Percentiles rank a stretch among this genome's conserved stretches.
These are phyloP conservation scores for Moesziomyces sp. DNA, from an alignment of 1,284 basidiomycete species.

Conservation along the genomic window DNA sequence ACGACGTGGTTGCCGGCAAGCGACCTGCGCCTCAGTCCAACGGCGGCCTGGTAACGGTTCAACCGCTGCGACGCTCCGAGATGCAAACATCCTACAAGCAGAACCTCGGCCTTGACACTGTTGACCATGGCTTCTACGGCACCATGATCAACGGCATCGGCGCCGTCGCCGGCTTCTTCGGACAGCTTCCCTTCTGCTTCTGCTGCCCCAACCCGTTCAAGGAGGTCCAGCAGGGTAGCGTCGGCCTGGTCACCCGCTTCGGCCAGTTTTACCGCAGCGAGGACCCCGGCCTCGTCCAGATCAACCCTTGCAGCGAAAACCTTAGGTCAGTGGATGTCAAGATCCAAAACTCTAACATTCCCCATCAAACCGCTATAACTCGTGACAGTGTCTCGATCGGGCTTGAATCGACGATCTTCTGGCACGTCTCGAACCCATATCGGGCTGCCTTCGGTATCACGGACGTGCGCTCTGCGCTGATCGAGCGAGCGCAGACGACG, in stretches of 20 bases:
- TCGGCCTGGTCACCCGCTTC: constrained; percentile 88
- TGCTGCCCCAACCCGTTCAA: constrained; percentile 78
- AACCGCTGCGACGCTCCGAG: constrained; percentile 81
- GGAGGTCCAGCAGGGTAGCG: constrained; percentile 84
- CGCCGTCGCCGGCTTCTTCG: constrained; percentile 69
- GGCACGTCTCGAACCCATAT: constrained; percentile 72
- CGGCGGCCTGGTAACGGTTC: constrained; percentile 70
- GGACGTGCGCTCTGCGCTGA: constrained; percentile 85
- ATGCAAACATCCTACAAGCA: constrained; percentile 60
- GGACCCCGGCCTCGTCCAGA: constrained; percentile 88
- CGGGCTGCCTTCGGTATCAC: constrained; percentile 91
- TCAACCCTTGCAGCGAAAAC: constrained; percentile 91
- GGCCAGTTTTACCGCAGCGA: constrained; percentile 94
- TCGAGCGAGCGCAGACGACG: constrained; percentile 94
- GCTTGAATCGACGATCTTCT: constrained; percentile 89
- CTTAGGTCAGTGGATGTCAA: constrained; percentile 80
- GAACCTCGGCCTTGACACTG: constrained; percentile 40
- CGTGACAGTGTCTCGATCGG: constrained; percentile 87
- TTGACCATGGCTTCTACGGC: constrained; percentile 58
- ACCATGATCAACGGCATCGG: constrained; percentile 56
- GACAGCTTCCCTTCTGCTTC: constrained; percentile 76
- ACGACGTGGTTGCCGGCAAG: constrained; percentile 13
- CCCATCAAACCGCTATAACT: constrained; percentile 77
- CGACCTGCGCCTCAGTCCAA: constrained; percentile 12
- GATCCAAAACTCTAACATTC: constrained; percentile 88